Evolutionary conservation across 805 yeast species (phyloP).

Genomic region (Saturnispora besseyi): DNA sequence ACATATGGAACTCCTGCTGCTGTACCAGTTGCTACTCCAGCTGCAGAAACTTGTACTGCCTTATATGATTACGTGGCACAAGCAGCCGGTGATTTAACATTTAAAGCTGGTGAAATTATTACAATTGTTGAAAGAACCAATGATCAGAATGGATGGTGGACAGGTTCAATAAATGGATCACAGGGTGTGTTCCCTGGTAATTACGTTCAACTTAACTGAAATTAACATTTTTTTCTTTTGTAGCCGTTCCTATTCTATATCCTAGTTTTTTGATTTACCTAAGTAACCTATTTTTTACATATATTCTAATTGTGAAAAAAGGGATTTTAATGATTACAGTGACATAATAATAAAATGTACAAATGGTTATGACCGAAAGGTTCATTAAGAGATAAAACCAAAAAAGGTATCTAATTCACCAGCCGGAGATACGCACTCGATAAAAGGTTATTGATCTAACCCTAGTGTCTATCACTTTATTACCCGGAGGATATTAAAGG

Average conservation of each 20-base stretch:
- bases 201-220: constrained; percentile 66
- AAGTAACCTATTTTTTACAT: neutral
- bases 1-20: constrained; percentile 20
- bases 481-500: neutral
- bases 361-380: constrained; percentile 10
- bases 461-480: neutral
- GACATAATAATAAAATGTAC: constrained; percentile 1
- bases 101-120: constrained; percentile 82
- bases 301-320: neutral
- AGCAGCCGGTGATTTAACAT: constrained; percentile 83
- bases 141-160: constrained; percentile 97
- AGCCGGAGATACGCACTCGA: constrained; percentile 9
- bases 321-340: neutral
- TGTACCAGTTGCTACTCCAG: constrained; percentile 27
- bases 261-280: neutral
- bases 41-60: constrained; percentile 69
- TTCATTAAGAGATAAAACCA: neutral
- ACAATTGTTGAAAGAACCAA: constrained; percentile 73
- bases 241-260: neutral
- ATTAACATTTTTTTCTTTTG: neutral
- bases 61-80: constrained; percentile 88
- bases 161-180: constrained; percentile 75
- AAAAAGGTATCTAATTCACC: neutral
- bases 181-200: constrained; percentile 95
- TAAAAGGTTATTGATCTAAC: constrained; percentile 3